Evolutionary conservation across 805 yeast genomes (phyloP).

Genomic region (Wickerhamomyces rabaulensis): DNA sequence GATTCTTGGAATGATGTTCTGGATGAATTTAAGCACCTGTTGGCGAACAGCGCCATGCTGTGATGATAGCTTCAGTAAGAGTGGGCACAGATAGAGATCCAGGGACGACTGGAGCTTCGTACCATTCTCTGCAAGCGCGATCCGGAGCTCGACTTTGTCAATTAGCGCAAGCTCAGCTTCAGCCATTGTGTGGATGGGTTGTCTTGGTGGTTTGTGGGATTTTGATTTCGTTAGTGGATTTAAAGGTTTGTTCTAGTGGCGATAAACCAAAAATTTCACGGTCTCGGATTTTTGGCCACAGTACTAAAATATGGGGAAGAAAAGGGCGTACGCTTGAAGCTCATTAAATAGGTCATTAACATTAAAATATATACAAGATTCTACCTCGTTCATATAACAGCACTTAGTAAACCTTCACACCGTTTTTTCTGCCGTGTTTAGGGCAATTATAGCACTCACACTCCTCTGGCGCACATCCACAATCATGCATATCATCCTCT

Average conservation of each 20-base stretch:
- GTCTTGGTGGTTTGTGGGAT: neutral
- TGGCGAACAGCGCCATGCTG: slow-evolving; percentile 59
- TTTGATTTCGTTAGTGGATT: neutral
- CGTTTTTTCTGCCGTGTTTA: slow-evolving; percentile 18
- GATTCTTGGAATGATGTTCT: slow-evolving; percentile 63
- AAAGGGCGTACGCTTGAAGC: neutral
- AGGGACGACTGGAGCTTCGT: slow-evolving; percentile 58
- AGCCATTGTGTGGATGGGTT: slow-evolving; percentile 13
- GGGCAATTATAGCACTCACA: slow-evolving; percentile 20
- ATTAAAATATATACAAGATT: neutral
- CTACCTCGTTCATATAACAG: neutral
- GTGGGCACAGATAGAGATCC: slow-evolving; percentile 64
- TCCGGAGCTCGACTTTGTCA: slow-evolving; percentile 73
- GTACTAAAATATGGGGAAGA: neutral
- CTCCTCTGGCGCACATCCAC: slow-evolving; percentile 18
- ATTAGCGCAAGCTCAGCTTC: slow-evolving; percentile 53
- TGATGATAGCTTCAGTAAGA: slow-evolving; percentile 74
- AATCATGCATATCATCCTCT: slow-evolving; percentile 12
- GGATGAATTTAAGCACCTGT: slow-evolving; percentile 61
- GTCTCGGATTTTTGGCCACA: neutral
- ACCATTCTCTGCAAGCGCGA: slow-evolving; percentile 71
- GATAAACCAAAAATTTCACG: neutral
- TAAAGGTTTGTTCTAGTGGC: neutral
- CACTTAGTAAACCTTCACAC: slow-evolving; percentile 5
- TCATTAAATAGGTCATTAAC: neutral